Evolutionary conservation across 495 filamentous ascomycete species (phyloP).

Genomic region (Gamarada debralockiae): DNA sequence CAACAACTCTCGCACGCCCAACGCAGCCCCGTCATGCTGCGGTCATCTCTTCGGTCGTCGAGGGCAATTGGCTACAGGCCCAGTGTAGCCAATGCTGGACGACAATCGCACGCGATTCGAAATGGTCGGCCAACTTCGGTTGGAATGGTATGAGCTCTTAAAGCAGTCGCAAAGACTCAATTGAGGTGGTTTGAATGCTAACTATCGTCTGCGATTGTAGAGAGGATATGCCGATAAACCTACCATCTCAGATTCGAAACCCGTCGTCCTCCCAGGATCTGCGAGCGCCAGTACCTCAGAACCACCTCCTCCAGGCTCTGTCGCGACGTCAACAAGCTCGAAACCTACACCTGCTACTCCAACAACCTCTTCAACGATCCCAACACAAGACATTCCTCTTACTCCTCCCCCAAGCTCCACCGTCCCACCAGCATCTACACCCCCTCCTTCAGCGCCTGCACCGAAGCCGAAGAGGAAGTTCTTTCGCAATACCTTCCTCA

Average conservation of each 20-base stretch:
- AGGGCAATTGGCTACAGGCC: slow-evolving; percentile 49
- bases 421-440: slow-evolving; percentile 35
- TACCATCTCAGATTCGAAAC: slow-evolving; percentile 42
- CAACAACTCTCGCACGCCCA: slow-evolving; percentile 30
- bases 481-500: slow-evolving; percentile 67
- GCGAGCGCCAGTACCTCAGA: slow-evolving; percentile 49
- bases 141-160: slow-evolving; percentile 30
- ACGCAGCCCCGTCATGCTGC: slow-evolving; percentile 64
- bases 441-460: slow-evolving; percentile 44
- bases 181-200: slow-evolving; percentile 12
- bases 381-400: slow-evolving; percentile 58
- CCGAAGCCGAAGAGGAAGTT: slow-evolving; percentile 71
- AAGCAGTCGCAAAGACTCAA: slow-evolving; percentile 7
- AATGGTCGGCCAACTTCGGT: slow-evolving; percentile 26
- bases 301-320: slow-evolving; percentile 40
- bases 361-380: slow-evolving; percentile 50
- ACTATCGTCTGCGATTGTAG: slow-evolving; percentile 28
- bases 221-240: slow-evolving; percentile 54
- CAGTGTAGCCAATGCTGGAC: slow-evolving; percentile 37
- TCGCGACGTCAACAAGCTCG: slow-evolving; percentile 19
- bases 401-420: slow-evolving; percentile 42
- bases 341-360: slow-evolving; percentile 21
- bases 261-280: slow-evolving; percentile 53
- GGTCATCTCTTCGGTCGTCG: slow-evolving; percentile 57
- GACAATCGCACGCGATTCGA: slow-evolving; percentile 53